phyloP scores from a whole-genome alignment of 306 rosid species.

The Ormosia emarginata region DNA sequence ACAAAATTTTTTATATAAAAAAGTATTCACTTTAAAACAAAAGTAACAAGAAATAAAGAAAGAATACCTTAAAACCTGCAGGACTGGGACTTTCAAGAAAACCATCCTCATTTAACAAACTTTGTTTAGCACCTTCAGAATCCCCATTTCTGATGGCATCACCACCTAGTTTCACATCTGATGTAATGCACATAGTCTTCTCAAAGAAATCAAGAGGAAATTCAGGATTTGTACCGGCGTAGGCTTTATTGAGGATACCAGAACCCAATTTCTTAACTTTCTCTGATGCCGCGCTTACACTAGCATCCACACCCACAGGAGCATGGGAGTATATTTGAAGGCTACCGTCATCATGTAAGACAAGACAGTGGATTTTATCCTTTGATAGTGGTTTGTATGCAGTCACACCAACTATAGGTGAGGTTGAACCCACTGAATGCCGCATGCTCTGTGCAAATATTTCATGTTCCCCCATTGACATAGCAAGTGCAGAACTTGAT shows the following conservation, averaged over 20 bases:
- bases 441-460: conserved; percentile 85
- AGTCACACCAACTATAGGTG: conserved; percentile 81
- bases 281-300: conserved; percentile 69
- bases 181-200: conserved; percentile 82
- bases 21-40: conserved; percentile 7
- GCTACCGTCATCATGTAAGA: conserved; percentile 96
- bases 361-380: conserved; percentile 90
- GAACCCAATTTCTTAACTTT: conserved; percentile 92
- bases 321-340: conserved; percentile 90
- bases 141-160: conserved; percentile 94
- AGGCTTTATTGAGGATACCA: conserved; percentile 82
- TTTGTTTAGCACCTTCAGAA: conserved; percentile 87
- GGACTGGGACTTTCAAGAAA: conserved; percentile 86
- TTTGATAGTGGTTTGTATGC: conserved; percentile 87
- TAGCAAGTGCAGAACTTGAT: conserved; percentile 71
- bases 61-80: conserved; percentile 85
- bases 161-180: conserved; percentile 94
- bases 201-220: conserved; percentile 95
- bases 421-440: conserved; percentile 84
- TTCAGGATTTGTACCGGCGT: conserved; percentile 81
- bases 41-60: background rate
- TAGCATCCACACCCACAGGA: conserved; percentile 74
- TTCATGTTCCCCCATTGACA: conserved; percentile 69
- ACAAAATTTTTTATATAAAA: background rate
- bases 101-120: conserved; percentile 87